Conservation (phyloP, 345 rosid species). For the Eutrema japonicum region DNA sequence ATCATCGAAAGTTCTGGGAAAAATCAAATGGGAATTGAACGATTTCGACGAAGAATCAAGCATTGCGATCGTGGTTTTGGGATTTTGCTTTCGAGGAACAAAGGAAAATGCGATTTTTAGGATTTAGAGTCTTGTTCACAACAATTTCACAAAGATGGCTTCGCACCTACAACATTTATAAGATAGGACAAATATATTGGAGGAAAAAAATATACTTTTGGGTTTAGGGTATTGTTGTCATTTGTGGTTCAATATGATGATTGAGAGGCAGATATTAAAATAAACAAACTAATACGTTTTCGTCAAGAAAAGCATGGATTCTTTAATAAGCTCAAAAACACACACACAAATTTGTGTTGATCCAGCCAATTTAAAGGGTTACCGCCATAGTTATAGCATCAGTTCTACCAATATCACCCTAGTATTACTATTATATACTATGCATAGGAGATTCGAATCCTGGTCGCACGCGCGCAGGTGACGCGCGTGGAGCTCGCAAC, state of each 20-base stretch:
- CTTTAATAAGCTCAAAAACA: too few relatives aligned
- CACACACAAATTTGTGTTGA: too few relatives aligned
- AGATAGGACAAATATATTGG: background rate
- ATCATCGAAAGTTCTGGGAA: slow-evolving; percentile 41
- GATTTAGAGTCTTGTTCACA: slow-evolving; percentile 24
- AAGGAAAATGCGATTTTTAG: background rate
- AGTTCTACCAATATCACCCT: too few relatives aligned
- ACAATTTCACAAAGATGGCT: slow-evolving; percentile 23
- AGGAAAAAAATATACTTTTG: background rate
- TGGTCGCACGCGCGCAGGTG: too few relatives aligned
- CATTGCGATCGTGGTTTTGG: slow-evolving; percentile 31
- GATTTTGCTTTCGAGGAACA: slow-evolving; percentile 13
- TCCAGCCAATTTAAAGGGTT: too few relatives aligned
- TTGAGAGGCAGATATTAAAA: background rate
- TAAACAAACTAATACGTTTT: too few relatives aligned
- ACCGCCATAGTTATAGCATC: too few relatives aligned
- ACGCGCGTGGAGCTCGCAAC: too few relatives aligned
- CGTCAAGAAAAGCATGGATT: too few relatives aligned
- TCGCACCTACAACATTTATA: background rate
- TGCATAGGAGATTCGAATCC: too few relatives aligned
- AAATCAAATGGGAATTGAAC: slow-evolving; percentile 38
- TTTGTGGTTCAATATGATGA: slow-evolving; percentile 2
- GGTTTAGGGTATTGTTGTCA: slow-evolving; percentile 4
- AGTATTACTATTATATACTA: too few relatives aligned
- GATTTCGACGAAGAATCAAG: slow-evolving; percentile 42